phyloP scores from a whole-genome alignment of 2,329 filamentous ascomycete species.

The Uncinocarpus reesii region DNA sequence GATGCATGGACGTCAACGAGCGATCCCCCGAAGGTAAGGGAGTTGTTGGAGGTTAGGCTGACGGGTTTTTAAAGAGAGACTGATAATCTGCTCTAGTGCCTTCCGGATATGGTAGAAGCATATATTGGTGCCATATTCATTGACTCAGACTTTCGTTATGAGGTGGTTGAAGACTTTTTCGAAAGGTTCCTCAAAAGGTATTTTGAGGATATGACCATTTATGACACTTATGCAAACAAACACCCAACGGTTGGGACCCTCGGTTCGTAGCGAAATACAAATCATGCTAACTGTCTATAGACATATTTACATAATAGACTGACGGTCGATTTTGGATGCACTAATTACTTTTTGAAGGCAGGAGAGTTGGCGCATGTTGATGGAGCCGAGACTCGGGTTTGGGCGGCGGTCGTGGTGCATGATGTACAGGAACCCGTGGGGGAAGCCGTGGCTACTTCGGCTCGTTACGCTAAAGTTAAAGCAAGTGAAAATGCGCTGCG shows the following conservation, averaged over 20 bases:
- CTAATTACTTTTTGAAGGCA: conserved; percentile 42
- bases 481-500: conserved; percentile 35
- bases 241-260: conserved; percentile 54
- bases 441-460: conserved; percentile 51
- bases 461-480: conserved; percentile 60
- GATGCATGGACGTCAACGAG: conserved; percentile 37
- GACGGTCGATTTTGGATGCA: conserved; percentile 55
- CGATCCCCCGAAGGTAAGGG: conserved; percentile 38
- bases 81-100: conserved; percentile 34
- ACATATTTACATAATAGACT: conserved; percentile 60
- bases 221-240: conserved; percentile 75
- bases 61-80: conserved; percentile 17
- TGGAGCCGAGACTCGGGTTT: conserved; percentile 42
- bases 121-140: conserved; percentile 87
- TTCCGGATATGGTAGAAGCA: conserved; percentile 81
- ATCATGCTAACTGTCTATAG: conserved; percentile 20
- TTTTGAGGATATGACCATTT: conserved; percentile 77
- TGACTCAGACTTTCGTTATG: conserved; percentile 70
- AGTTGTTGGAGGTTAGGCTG: conserved; percentile 22
- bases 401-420: conserved; percentile 70
- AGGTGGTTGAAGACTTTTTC: conserved; percentile 66
- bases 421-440: conserved; percentile 56
- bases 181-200: conserved; percentile 60
- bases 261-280: not conserved
- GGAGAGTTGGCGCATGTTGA: conserved; percentile 38